A percentile compares a stretch with the other conserved stretches of the same genome.
phyloP scores from a whole-genome alignment of 345 rosid genomes.

The Eucalyptus sp. region DNA sequence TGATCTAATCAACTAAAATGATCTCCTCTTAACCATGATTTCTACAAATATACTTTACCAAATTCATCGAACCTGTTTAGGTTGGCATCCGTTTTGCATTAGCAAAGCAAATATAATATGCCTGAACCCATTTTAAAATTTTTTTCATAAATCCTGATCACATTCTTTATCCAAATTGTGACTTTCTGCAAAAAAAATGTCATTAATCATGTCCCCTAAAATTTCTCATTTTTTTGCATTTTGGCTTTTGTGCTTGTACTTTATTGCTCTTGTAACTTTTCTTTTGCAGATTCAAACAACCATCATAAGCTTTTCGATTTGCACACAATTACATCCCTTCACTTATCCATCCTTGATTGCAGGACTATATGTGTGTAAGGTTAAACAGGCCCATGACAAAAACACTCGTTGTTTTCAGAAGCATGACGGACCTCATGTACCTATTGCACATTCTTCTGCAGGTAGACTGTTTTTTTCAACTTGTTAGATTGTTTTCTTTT shows the following conservation, averaged over 20 bases:
- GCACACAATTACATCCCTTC: not conserved
- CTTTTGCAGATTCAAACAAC: not conserved
- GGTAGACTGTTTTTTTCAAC: conserved; percentile 19
- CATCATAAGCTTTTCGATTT: not conserved
- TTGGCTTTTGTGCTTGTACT: not conserved
- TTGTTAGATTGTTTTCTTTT: not conserved
- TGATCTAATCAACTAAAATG: not conserved
- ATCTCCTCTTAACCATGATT: not conserved
- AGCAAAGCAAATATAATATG: not conserved
- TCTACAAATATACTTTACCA: not conserved
- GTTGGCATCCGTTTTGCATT: not conserved
- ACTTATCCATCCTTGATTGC: conserved; percentile 7
- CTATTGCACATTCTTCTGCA: conserved; percentile 68
- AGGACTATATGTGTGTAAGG: conserved; percentile 45
- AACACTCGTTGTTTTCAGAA: conserved; percentile 35
- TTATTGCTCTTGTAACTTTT: not conserved
- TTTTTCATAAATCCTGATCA: not conserved
- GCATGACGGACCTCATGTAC: conserved; percentile 56
- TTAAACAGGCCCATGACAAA: conserved; percentile 34
- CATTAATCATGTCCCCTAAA: not conserved
- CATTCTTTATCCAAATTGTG: not conserved
- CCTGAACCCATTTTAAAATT: not conserved
- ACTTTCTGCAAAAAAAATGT: not conserved
- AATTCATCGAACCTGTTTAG: not conserved
- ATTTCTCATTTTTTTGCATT: not conserved